These are phyloP conservation scores for Mucor mucedo DNA, from an alignment of 371 early-diverging fungal genomes.

Conservation along the genomic window DNA sequence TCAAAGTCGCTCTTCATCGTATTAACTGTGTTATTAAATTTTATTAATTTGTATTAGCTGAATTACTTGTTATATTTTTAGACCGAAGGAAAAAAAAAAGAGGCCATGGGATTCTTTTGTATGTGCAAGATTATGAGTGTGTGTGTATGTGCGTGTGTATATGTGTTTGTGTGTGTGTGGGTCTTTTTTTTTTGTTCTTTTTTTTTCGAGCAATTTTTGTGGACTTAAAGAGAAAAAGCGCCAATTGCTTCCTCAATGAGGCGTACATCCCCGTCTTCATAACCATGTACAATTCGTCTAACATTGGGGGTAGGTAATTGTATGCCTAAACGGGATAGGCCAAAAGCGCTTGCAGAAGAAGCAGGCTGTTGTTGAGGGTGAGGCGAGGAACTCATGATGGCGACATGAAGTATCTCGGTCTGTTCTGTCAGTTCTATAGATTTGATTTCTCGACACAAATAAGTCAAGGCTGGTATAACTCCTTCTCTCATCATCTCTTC, in stretches of 20 bases:
- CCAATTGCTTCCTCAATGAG: conserved; percentile 46
- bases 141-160: too few species aligned
- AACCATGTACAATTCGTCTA: conserved; percentile 39
- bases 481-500: conserved; percentile 26
- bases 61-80: too few species aligned
- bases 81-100: background rate
- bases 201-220: background rate
- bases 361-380: background rate
- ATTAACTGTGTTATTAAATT: too few species aligned
- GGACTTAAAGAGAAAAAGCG: background rate
- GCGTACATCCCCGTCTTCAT: conserved; percentile 51
- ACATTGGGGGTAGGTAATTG: conserved; percentile 9
- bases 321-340: conserved; percentile 7
- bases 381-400: conserved; percentile 4
- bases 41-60: too few species aligned
- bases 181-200: background rate
- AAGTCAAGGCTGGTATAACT: conserved; percentile 15
- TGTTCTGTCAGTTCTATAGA: conserved; percentile 12
- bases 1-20: too few species aligned
- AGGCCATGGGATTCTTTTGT: background rate
- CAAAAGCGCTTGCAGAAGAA: conserved; percentile 16
- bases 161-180: too few species aligned
- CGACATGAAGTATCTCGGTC: conserved; percentile 9
- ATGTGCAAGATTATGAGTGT: too few species aligned
- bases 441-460: conserved; percentile 1